These are phyloP conservation scores for Actinomortierella wolfii DNA, from an alignment of 371 early-diverging fungal species.

Conservation along the genomic window DNA sequence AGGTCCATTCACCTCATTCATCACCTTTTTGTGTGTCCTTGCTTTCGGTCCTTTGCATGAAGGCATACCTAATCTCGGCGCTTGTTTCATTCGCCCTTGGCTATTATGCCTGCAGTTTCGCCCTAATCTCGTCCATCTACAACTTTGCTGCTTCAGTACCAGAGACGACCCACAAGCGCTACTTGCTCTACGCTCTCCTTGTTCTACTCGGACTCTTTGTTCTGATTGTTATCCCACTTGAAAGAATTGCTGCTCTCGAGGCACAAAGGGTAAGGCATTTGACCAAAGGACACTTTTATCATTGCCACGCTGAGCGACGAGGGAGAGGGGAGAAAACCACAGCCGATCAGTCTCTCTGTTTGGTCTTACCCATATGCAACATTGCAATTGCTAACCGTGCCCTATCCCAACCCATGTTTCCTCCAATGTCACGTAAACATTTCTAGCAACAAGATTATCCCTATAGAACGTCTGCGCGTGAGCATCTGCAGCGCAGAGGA, in stretches of 20 bases:
- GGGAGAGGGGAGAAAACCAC: too few species aligned
- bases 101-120: constrained; percentile 51
- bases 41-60: constrained; percentile 25
- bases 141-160: constrained; percentile 49
- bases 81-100: constrained; percentile 50
- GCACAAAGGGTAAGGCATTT: constrained; percentile 41
- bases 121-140: constrained; percentile 49
- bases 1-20: too few species aligned
- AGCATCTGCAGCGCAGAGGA: constrained; percentile 42
- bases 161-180: constrained; percentile 52
- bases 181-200: constrained; percentile 46
- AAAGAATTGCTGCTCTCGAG: constrained; percentile 52
- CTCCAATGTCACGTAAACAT: neutral
- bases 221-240: constrained; percentile 49
- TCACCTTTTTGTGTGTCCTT: too few species aligned
- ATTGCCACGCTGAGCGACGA: too few species aligned
- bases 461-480: constrained; percentile 39
- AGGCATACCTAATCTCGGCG: constrained; percentile 49
- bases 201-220: constrained; percentile 46
- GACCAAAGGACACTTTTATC: too few species aligned
- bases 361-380: neutral
- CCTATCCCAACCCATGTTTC: constrained; percentile 4
- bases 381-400: constrained; percentile 17
- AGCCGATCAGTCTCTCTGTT: neutral
- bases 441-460: constrained; percentile 10